Base-by-base conservation (phyloP, 345 rosid genomes). In the Lepidium aucheri region DNA sequence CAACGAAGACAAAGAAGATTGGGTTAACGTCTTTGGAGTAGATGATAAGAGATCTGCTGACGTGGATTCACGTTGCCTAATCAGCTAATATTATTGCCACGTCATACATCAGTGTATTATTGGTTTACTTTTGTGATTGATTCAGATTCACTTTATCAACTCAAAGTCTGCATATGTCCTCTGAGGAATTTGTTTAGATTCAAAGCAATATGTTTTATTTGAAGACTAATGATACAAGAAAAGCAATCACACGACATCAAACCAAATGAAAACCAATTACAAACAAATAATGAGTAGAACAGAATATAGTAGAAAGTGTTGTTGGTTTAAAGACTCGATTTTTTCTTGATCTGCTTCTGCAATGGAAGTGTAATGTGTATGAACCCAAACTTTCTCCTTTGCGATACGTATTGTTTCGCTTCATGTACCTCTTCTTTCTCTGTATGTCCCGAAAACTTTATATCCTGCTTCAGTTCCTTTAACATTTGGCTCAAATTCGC, bases 401-500 rank as follows among this genome's bases (percentile, higher is more conserved):
- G 95, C 4, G 84, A 33, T 2, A 72, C 74, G 16, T 63, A 80
- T 57, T 78, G 97, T 76, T 73, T 61, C 63, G 81, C 88, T 52
- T 76, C 84, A 20, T 71, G 55, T 7, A 70, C 71, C 33, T 43
- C 69, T 11, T 73, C 66, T 69, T 80, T 82, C 77, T 78, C 90
- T 2, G 65, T 50, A 68, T 76, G 77, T 9, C 79, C 33, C 5
- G 85, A 82, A 53, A 78, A 81, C 36, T 78, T 69, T 3, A 85
- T 54, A 64, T 84, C 97, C 15, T 84, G 92, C 68, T 87, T 84
- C 40, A 94, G 36, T 42, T 90, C 95, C 66, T 86, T 84, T 56
- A 90, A 90, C 96, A 94, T 84, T 60, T 90, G 89, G 68, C 90
- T 93, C 77, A 93, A 47, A 33, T 91, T 96, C 34, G 83, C 96